Base-by-base conservation (phyloP, 495 filamentous ascomycete genomes). In the Penicillium chermesinum region DNA sequence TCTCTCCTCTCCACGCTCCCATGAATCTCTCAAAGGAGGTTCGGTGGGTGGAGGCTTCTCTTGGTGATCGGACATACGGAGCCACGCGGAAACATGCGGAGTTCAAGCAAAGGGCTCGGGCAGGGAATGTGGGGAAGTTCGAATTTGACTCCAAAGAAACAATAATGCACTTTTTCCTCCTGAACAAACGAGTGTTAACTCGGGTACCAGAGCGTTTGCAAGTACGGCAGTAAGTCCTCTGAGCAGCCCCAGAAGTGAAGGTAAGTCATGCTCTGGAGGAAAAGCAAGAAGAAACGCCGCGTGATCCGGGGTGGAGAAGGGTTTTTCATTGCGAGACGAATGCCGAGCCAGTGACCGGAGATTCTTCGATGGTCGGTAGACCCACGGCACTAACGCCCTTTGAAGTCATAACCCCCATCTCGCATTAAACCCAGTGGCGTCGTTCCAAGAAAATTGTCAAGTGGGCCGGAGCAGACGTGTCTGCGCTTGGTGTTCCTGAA, bases 341-440 rank as follows among this genome's bases (percentile, higher is more conserved):
- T 34, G 25, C n/a, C 42, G n/a, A 18, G 14, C n/a, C 14, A 21
- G 14, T 12, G 17, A 22, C 18, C 39, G 22, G 39, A 18, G 3
- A 14, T 10, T 33, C 43, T 47, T 50, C 37, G 42, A 44, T 27
- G 27, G 49, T 12, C 49, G 35, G 7, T 46, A 22, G 54, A 57
- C 58, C 58, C 58, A 61, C 58, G 54, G 46, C 44, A 50, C 57
- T 61, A 57, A 55, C 44, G 55, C 41, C 38, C 41, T 41, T 54
- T 59, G 52, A 56, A 49, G 52, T 61, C 55, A 58, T 61, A 21
- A 38, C 46, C 38, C 30, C 33, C 20, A 19, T 32, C 35, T 39
- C 52, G 52, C 48, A 51, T 55, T 44, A 49, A 37, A 41, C 21
- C 34, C 27, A 12, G 38, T 20, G 52, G 7, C 16, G 39, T 16